phyloP scores from a whole-genome alignment of 2,329 filamentous ascomycete genomes.

The Aureobasidium sp. region DNA sequence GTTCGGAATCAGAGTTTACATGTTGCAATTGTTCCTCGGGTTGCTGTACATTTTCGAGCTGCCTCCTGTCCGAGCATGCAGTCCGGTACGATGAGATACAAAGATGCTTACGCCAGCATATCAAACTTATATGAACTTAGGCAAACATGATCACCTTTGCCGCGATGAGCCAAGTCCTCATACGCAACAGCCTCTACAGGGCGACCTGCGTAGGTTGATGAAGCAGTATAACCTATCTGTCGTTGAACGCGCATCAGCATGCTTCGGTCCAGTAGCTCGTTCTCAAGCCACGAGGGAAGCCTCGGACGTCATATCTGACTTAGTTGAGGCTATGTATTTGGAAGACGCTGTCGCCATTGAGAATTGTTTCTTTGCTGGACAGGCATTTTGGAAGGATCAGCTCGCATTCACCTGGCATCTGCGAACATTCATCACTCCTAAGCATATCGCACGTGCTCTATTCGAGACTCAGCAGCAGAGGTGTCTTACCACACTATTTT shows the following conservation, averaged over 20 bases:
- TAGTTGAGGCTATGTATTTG: not conserved
- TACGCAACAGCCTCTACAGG: not conserved
- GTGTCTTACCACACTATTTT: not conserved
- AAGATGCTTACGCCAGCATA: too few relatives aligned
- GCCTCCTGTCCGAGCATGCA: too few relatives aligned
- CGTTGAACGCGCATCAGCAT: not conserved
- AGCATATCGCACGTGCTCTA: not conserved
- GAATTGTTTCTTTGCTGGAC: not conserved
- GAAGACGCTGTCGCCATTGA: not conserved
- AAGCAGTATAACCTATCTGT: not conserved
- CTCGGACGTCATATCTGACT: not conserved
- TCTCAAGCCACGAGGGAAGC: not conserved
- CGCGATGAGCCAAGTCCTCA: not conserved
- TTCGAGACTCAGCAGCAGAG: not conserved
- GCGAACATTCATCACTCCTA: not conserved
- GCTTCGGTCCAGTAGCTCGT: not conserved
- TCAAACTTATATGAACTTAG: too few relatives aligned
- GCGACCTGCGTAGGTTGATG: not conserved
- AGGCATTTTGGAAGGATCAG: slow-evolving; percentile 2
- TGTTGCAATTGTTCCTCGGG: too few relatives aligned
- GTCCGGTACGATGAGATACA: too few relatives aligned
- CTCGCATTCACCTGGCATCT: not conserved
- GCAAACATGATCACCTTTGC: not conserved
- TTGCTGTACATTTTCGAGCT: too few relatives aligned
- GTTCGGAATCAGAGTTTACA: not conserved